A percentile compares a stretch with the other conserved stretches of the same genome.
These are phyloP conservation scores for Xerocomellus intermedius DNA, from an alignment of 768 basidiomycete species.

Conservation along the genomic window DNA sequence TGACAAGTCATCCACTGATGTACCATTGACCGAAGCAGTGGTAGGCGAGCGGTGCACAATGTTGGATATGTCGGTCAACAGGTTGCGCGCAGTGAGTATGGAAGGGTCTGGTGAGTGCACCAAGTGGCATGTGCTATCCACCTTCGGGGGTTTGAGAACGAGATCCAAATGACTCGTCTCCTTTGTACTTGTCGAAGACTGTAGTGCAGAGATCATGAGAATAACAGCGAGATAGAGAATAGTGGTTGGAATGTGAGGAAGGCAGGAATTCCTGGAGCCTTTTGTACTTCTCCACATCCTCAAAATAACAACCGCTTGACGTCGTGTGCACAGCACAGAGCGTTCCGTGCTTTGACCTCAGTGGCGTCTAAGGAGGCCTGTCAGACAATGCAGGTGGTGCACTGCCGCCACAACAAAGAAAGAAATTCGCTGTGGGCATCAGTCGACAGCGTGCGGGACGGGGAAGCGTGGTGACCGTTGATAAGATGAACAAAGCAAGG, in stretches of 20 bases:
- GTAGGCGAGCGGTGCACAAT: background rate
- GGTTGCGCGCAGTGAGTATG: slow-evolving; percentile 3
- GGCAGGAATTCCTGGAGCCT: slow-evolving; percentile 2
- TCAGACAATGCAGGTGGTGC: slow-evolving; percentile 21
- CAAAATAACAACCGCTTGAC: slow-evolving; percentile 8
- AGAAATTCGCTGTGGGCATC: slow-evolving; percentile 6
- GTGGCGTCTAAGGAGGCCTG: slow-evolving; percentile 8
- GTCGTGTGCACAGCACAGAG: slow-evolving; percentile 6
- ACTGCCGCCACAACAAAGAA: slow-evolving; percentile 17
- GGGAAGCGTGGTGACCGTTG: slow-evolving; percentile 6
- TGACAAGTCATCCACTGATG: background rate
- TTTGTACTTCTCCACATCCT: slow-evolving; percentile 18
- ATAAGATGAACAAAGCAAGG: slow-evolving; percentile 24
- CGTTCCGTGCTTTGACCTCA: slow-evolving; percentile 17
- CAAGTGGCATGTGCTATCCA: slow-evolving; percentile 8
- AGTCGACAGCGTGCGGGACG: background rate
- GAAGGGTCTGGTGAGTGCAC: slow-evolving; percentile 10
- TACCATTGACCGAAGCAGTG: background rate
- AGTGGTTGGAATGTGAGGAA: background rate
- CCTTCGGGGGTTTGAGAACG: background rate
- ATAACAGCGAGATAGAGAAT: background rate
- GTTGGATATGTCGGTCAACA: slow-evolving; percentile 10
- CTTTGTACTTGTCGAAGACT: slow-evolving; percentile 1
- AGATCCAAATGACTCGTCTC: background rate
- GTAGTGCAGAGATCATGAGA: slow-evolving; percentile 6